Conservation (phyloP, 139 green algal species). For the Raphidocelis subcapitata region DNA sequence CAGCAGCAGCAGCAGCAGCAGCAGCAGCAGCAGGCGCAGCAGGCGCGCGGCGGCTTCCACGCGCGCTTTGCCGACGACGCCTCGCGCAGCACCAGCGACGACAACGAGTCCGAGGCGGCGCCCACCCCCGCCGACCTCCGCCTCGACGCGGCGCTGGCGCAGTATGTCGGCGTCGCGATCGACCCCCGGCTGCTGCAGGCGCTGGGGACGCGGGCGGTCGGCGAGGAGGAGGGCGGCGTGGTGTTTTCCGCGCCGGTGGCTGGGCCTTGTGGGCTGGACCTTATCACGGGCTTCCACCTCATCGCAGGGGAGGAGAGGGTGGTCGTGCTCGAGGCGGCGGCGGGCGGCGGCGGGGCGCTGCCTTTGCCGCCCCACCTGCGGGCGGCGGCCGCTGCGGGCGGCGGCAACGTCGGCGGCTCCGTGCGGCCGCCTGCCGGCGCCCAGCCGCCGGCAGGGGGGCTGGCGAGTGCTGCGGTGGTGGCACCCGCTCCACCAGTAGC, state of each 20-base stretch:
- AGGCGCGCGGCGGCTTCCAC: not conserved
- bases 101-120: not conserved
- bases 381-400: too few species aligned
- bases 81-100: too few species aligned
- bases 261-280: constrained; percentile 23
- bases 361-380: too few species aligned
- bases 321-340: constrained; percentile 55
- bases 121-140: constrained; percentile 24
- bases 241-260: not conserved
- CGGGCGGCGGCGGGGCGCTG: constrained; percentile 22
- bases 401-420: too few species aligned
- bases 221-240: too few species aligned
- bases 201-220: not conserved
- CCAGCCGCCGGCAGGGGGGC: too few species aligned
- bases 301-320: constrained; percentile 55
- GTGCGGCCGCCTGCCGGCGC: too few species aligned
- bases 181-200: constrained; percentile 46
- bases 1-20: not conserved
- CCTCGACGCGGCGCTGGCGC: constrained; percentile 26
- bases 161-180: constrained; percentile 39
- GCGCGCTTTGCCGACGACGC: too few species aligned
- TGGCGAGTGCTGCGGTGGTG: too few species aligned
- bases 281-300: constrained; percentile 66
- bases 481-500: too few species aligned
- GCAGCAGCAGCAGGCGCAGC: too few species aligned